These are phyloP conservation scores for Malassezia arunalokei DNA, from an alignment of 1,284 basidiomycete species.

Conservation along the genomic window DNA sequence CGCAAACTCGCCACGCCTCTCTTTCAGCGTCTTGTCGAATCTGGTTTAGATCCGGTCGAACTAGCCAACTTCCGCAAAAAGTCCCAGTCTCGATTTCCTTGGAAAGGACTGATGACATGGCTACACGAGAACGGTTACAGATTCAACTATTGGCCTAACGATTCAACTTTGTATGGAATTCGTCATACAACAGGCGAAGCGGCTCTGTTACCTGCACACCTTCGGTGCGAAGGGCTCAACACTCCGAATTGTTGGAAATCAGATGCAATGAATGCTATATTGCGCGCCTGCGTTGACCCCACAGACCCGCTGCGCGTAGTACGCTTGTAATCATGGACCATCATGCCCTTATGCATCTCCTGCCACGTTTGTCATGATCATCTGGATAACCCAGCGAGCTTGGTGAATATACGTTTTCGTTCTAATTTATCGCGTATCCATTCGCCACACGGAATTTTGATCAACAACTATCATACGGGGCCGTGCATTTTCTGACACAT, in stretches of 20 bases:
- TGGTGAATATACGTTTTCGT: no score
- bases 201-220: constrained; percentile 12
- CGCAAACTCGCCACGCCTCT: constrained; percentile 16
- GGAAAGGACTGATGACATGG: constrained; percentile 18
- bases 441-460: no score
- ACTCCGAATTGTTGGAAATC: constrained; percentile 18
- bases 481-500: no score
- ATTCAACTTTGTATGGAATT: constrained; percentile 15
- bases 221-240: constrained; percentile 15
- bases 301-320: constrained; percentile 15
- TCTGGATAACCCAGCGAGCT: no score
- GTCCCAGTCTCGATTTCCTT: constrained; percentile 15
- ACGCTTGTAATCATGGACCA: constrained; percentile 2
- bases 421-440: no score
- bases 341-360: no score
- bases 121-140: constrained; percentile 16
- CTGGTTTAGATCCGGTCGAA: constrained; percentile 12
- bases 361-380: no score
- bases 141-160: constrained; percentile 17
- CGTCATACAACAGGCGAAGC: constrained; percentile 12
- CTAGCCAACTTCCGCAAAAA: constrained; percentile 17
- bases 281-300: constrained; percentile 15
- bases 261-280: constrained; percentile 17
- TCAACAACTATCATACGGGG: no score
- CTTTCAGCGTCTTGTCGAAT: constrained; percentile 16